Base-by-base conservation (phyloP, 176 grass and related monocot genomes). In the Juncus inflexus region DNA sequence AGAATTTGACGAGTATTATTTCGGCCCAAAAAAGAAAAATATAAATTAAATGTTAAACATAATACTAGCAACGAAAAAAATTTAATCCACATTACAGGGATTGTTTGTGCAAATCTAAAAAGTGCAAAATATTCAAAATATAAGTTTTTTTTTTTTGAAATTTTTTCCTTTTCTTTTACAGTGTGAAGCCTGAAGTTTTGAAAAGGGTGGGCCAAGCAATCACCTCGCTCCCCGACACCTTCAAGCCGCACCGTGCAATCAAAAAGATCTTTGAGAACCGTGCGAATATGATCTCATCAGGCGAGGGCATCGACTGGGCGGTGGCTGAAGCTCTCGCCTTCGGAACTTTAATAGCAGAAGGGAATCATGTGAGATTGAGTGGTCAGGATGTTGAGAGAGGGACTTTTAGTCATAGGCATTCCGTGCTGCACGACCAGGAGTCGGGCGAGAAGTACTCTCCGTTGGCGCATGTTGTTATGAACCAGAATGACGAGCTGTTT, bases 371-470 rank as follows among this genome's bases (percentile, higher is more conserved):
- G 43, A 83, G 91, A 75, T 63, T 96, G 75, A 96, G 91, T 60
- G 91, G 91, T 41, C 91, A 96, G 67, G 91, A 96, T 81, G 91
- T 90, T 39, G 87, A 96, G 80, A 90, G 91, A 76, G 91, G 91
- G 64, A 96, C 91, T 49, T 96, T 96, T 64, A 96, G 91, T 73
- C 91, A 96, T 58, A 81, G 91, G 2, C 91, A 96, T 85, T 57
- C 87, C 4, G 91, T 96, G 40, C 15, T 96, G 39, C 91, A 96
- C 76, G 82, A 96, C 39, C 91, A 96, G 66, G 84, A 90, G 63
- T 81, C 77, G 6, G 91, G 91, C 67, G 79, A 64, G 2, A 78
- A 91, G 45, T 88, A 96, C 62, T 88, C 84, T 8, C 80, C 80
- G 65, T 74, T 83, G 42, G 66, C 65, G 38, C 53, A 83, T 60